Evolutionary conservation across 148 eudicot species (phyloP).

Genomic region (Arbutus unedo): DNA sequence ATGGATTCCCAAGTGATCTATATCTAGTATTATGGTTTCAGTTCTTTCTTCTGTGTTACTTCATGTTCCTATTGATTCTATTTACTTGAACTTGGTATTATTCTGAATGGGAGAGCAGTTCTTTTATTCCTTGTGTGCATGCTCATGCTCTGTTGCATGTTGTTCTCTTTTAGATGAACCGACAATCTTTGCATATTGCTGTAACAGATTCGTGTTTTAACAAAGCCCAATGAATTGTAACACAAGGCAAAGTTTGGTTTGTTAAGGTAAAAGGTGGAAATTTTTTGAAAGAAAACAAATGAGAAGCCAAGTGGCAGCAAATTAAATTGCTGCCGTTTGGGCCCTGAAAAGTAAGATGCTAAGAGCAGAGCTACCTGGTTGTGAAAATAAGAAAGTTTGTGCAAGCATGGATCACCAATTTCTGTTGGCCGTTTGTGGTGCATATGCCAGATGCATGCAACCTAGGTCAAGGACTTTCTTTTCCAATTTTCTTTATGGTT

Average conservation of each 20-base stretch:
- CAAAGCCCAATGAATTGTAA: too few species aligned
- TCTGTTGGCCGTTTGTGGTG: background rate
- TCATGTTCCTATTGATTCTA: background rate
- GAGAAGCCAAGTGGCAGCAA: background rate
- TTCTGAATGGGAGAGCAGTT: background rate
- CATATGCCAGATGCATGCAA: background rate
- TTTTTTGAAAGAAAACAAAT: background rate
- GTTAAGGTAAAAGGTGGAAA: background rate
- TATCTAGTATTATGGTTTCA: background rate
- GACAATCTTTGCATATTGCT: too few species aligned
- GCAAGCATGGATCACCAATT: background rate
- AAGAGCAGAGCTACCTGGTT: background rate
- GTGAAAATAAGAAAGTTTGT: background rate
- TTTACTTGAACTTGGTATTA: background rate
- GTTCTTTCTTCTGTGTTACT: background rate
- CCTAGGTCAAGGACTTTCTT: background rate
- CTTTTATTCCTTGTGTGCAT: background rate
- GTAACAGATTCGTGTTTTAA: too few species aligned
- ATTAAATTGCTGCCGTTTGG: slow-evolving; percentile 1
- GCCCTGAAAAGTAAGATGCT: background rate
- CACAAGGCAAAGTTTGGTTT: too few species aligned
- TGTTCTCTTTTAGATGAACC: background rate
- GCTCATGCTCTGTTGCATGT: background rate
- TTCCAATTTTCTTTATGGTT: background rate
- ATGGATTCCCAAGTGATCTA: background rate